phyloP scores from a whole-genome alignment of 2,329 filamentous ascomycete genomes.

The Aspergillus sp. region DNA sequence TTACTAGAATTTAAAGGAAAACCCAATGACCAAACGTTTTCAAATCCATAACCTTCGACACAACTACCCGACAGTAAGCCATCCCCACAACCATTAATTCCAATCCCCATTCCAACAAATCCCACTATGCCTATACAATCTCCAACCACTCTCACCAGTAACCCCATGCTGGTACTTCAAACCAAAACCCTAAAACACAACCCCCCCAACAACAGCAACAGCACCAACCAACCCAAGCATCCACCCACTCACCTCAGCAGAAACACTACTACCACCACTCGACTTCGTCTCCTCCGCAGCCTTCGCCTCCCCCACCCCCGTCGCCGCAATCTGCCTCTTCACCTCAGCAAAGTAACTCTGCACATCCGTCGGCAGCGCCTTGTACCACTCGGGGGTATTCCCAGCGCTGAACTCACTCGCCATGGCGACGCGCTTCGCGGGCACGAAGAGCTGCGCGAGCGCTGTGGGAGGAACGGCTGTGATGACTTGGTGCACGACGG shows the following conservation, averaged over 20 bases:
- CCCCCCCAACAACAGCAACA: background rate
- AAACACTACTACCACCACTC: background rate
- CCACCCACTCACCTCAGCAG: too few relatives aligned
- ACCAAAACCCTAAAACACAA: background rate
- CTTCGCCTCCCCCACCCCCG: background rate
- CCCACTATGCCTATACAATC: background rate
- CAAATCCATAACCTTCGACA: too few relatives aligned
- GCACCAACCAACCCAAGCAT: background rate
- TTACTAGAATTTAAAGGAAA: too few relatives aligned
- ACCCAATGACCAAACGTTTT: too few relatives aligned
- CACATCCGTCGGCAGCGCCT: constrained; percentile 32
- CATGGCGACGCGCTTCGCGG: constrained; percentile 31
- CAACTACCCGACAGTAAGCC: background rate
- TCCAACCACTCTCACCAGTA: background rate
- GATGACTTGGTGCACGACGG: constrained; percentile 34
- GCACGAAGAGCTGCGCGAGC: constrained; percentile 33
- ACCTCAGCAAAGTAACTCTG: constrained; percentile 37
- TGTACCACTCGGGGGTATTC: constrained; percentile 36
- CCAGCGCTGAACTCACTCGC: constrained; percentile 36
- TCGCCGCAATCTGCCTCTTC: constrained; percentile 28
- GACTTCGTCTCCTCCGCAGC: background rate
- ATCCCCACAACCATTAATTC: background rate
- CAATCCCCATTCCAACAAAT: background rate
- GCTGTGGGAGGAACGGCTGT: constrained; percentile 35
- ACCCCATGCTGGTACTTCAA: background rate